Evolutionary conservation across 2,329 filamentous ascomycete species (phyloP).

Genomic region (Cryoendolithus antarcticus): DNA sequence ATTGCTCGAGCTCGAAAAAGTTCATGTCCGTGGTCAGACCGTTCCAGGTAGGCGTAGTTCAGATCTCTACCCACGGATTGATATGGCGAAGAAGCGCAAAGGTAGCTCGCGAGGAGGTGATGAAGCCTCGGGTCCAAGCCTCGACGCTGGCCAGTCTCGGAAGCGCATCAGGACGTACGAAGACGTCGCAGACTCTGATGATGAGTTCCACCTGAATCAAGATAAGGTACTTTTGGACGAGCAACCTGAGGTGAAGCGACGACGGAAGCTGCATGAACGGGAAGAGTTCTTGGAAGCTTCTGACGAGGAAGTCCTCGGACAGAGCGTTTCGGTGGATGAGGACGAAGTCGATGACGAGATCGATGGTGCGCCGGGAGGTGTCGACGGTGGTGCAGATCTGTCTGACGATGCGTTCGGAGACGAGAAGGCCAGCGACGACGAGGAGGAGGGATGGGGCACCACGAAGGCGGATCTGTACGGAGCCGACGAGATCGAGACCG

Average conservation of each 20-base stretch:
- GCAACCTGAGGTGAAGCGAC: slow-evolving; percentile 63
- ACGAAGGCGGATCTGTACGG: slow-evolving; percentile 88
- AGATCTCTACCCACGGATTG: not conserved
- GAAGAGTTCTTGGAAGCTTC: slow-evolving; percentile 46
- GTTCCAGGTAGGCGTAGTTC: too few species aligned
- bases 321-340: slow-evolving; percentile 17
- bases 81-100: slow-evolving; percentile 14
- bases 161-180: slow-evolving; percentile 52
- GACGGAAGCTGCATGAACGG: slow-evolving; percentile 58
- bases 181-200: slow-evolving; percentile 85
- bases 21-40: too few species aligned
- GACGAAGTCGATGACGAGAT: slow-evolving; percentile 9
- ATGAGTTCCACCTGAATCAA: slow-evolving; percentile 78
- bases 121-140: slow-evolving; percentile 8
- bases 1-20: too few species aligned
- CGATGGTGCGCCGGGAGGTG: slow-evolving; percentile 14
- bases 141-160: slow-evolving; percentile 31
- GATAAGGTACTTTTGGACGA: slow-evolving; percentile 83
- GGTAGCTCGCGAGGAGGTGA: slow-evolving; percentile 1
- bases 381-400: slow-evolving; percentile 15
- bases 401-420: slow-evolving; percentile 17
- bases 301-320: slow-evolving; percentile 50
- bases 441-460: slow-evolving; percentile 66
- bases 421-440: slow-evolving; percentile 29
- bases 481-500: slow-evolving; percentile 62